phyloP scores from a whole-genome alignment of 331 rosid species.

The Pyracantha coccinea region DNA sequence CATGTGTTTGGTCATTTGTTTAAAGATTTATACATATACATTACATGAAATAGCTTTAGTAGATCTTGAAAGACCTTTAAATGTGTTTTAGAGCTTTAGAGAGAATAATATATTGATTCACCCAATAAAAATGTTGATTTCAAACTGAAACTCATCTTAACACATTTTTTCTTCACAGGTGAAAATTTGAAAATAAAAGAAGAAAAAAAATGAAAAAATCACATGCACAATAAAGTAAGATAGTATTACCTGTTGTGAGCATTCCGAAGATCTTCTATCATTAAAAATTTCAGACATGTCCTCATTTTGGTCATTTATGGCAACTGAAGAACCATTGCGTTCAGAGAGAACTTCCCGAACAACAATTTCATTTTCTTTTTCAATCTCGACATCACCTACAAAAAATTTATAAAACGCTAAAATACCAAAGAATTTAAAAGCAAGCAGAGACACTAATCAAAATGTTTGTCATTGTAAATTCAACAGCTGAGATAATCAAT shows the following conservation, averaged over 20 bases:
- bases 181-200: too few species aligned
- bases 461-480: constrained; percentile 3
- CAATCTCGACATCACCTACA: constrained; percentile 39
- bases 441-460: not conserved
- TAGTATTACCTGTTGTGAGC: constrained; percentile 44
- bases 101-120: too few species aligned
- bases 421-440: constrained; percentile 11
- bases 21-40: too few species aligned
- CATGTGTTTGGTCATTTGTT: too few species aligned
- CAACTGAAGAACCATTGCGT: constrained; percentile 18
- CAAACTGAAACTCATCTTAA: too few species aligned
- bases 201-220: not conserved
- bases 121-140: too few species aligned
- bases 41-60: too few species aligned
- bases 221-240: not conserved
- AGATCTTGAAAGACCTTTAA: too few species aligned
- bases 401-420: constrained; percentile 8
- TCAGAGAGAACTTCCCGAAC: constrained; percentile 29
- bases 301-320: constrained; percentile 35
- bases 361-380: constrained; percentile 8
- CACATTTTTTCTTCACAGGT: too few species aligned
- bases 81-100: too few species aligned
- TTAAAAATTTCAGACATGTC: too few species aligned
- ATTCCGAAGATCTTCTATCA: constrained; percentile 22
- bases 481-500: constrained; percentile 14